Base-by-base conservation (phyloP, 495 filamentous ascomycete genomes). In the Podospora fimiseda region DNA sequence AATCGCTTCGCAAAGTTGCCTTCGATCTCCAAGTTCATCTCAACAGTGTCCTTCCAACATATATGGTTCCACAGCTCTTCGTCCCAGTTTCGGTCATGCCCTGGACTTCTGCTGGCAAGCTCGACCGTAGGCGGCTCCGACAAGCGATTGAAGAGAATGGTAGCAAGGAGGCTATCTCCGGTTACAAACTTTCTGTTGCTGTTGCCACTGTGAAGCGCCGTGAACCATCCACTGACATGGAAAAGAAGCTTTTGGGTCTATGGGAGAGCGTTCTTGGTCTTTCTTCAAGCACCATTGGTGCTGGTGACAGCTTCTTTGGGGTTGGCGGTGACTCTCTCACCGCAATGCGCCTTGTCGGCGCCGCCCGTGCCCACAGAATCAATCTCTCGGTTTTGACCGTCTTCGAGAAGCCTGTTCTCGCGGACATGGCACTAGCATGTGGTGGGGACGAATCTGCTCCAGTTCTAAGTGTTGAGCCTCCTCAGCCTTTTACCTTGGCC, bases 31-130 rank as follows among this genome's bases (percentile, higher is more conserved):
- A 52, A 20, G 47, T 23, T 14, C 24, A 42, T 3, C 58, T 84
- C 1, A 45, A 56, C 4, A 51, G 53, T 4, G 19, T 45, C 16
- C 41, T 74, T 2, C 69, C 71, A 2, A 24, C 51, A 9, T 75
- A 78, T 56, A 83, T 84, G 80, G 70, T 83, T 36, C 82, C 82
- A 2, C 68, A 74, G 18, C 62, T 78, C 1, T 83, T 77, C 53
- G 76, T 83, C 36, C 79, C 80, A 0, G 57, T 83, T 1, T 65
- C 62, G 23, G 62, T 67, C 22, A 65, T 84, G 49, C 81, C 81
- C 0, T 63, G 74, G 42, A 69, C 73, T 1, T 69, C 66, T 0
- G 77, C 78, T 0, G 76, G 69, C 18, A 84, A 85, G 57, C 70
- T 76, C 9, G 80, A 85, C 49, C 74, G 81, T 4, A 73, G 74